Conservation (phyloP, 805 yeast species). For the Tetrapisispora nanseiensis region DNA sequence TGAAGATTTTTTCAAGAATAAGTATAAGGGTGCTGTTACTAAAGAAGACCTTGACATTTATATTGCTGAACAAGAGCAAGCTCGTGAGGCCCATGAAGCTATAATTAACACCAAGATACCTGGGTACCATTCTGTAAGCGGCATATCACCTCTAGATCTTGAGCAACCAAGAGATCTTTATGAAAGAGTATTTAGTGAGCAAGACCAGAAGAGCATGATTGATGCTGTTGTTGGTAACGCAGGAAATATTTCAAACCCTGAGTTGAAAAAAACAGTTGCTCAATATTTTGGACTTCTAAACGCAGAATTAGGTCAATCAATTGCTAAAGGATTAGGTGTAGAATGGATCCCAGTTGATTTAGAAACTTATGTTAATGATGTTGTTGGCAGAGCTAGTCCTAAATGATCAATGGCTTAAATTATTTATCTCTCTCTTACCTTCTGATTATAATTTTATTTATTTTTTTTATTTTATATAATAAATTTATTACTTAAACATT, state of each 20-base stretch:
- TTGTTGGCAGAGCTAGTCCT: conserved; percentile 21
- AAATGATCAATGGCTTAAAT: no score
- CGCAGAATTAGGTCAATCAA: conserved; percentile 31
- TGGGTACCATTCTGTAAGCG: conserved; percentile 32
- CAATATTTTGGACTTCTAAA: conserved; percentile 36
- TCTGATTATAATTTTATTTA: no score
- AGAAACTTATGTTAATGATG: conserved; percentile 27
- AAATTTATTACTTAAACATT: no score
- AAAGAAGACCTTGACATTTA: conserved; percentile 20
- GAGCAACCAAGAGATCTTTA: conserved; percentile 40
- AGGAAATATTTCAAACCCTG: conserved; percentile 22
- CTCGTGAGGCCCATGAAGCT: conserved; percentile 29
- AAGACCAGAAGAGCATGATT: conserved; percentile 28
- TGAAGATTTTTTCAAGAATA: conserved; percentile 15
- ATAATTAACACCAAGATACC: conserved; percentile 30
- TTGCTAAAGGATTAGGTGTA: conserved; percentile 36
- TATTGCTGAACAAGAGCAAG: conserved; percentile 25
- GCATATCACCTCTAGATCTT: conserved; percentile 35
- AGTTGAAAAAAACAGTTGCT: conserved; percentile 32
- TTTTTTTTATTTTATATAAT: no score
- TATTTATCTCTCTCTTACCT: no score
- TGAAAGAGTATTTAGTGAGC: conserved; percentile 31
- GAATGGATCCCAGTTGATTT: conserved; percentile 28
- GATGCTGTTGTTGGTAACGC: conserved; percentile 35
- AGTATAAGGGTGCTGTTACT: conserved; percentile 30